phyloP scores from a whole-genome alignment of 805 yeast species.

The baker's yeast (Saccharomyces cerevisiae) region DNA sequence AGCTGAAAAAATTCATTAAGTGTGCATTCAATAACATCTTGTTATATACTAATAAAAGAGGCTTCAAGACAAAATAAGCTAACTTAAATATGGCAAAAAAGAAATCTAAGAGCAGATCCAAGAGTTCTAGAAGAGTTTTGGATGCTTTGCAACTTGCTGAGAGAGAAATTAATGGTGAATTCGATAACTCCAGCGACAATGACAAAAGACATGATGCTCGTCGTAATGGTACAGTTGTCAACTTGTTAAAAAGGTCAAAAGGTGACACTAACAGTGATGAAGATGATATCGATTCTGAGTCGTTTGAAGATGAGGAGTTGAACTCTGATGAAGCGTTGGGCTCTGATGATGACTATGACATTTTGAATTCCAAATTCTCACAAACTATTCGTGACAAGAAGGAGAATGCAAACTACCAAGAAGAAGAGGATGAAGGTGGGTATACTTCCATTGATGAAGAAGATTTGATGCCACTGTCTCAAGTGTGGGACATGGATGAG shows the following conservation, averaged over 20 bases:
- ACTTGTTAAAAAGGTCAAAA: slow-evolving; percentile 25
- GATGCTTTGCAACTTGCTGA: slow-evolving; percentile 47
- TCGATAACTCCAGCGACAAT: slow-evolving; percentile 28
- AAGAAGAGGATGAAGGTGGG: slow-evolving; percentile 48
- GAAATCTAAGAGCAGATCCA: slow-evolving; percentile 25
- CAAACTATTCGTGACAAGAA: slow-evolving; percentile 58
- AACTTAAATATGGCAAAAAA: slow-evolving; percentile 19
- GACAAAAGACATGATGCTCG: slow-evolving; percentile 21
- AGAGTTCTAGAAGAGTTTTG: slow-evolving; percentile 32
- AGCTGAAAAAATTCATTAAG: slow-evolving; percentile 6
- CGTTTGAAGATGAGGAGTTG: slow-evolving; percentile 54
- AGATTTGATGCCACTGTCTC: slow-evolving; percentile 70
- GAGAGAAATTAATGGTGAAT: slow-evolving; percentile 28
- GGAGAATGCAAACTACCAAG: slow-evolving; percentile 31
- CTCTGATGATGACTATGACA: slow-evolving; percentile 65
- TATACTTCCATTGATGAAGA: slow-evolving; percentile 70
- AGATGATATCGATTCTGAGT: slow-evolving; percentile 25
- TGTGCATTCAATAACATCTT: neutral
- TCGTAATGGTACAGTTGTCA: slow-evolving; percentile 33
- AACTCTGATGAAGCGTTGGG: slow-evolving; percentile 88
- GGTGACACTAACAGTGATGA: slow-evolving; percentile 9
- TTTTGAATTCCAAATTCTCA: slow-evolving; percentile 55
- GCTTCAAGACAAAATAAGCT: neutral
- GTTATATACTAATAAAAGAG: neutral
- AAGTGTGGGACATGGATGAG: slow-evolving; percentile 81